Conservation (phyloP, 495 filamentous ascomycete genomes). For the Penicillium paradoxum region DNA sequence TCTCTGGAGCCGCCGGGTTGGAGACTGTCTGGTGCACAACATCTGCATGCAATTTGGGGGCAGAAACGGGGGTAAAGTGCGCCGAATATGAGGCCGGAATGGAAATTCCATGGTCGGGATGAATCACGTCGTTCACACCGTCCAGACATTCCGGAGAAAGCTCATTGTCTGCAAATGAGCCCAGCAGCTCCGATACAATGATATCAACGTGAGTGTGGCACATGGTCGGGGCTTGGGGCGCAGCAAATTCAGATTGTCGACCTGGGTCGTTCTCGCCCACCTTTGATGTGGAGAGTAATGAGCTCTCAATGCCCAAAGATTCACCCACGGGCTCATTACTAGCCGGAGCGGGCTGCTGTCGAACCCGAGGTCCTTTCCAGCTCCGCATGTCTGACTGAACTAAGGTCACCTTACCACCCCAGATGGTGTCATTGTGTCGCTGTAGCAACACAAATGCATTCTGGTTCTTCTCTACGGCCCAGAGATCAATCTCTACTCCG, state of each 20-base stretch:
- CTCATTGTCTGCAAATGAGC: constrained; percentile 89
- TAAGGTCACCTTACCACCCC: constrained; percentile 70
- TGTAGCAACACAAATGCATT: constrained; percentile 93
- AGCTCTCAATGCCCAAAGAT: constrained; percentile 31
- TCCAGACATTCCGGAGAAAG: constrained; percentile 87
- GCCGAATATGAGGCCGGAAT: constrained; percentile 92
- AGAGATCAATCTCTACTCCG: constrained; percentile 72
- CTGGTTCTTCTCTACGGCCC: constrained; percentile 96
- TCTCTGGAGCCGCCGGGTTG: constrained; percentile 69
- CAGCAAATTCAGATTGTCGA: constrained; percentile 8
- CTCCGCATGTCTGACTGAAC: constrained; percentile 96
- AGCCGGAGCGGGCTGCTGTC: constrained; percentile 9
- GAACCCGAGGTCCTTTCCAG: constrained; percentile 67
- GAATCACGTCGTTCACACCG: constrained; percentile 80
- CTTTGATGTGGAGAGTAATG: constrained; percentile 25
- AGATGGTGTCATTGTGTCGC: constrained; percentile 70
- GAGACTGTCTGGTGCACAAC: constrained; percentile 54
- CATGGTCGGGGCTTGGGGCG: constrained; percentile 3
- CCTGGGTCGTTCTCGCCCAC: constrained; percentile 17
- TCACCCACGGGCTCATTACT: constrained; percentile 24
- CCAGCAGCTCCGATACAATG: constrained; percentile 85
- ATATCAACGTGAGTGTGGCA: constrained; percentile 75
- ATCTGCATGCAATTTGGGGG: constrained; percentile 80
- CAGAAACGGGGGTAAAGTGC: constrained; percentile 83
- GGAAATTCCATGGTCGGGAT: constrained; percentile 75